phyloP scores from a whole-genome alignment of 768 basidiomycete genomes.

The Termitomyces sp. region DNA sequence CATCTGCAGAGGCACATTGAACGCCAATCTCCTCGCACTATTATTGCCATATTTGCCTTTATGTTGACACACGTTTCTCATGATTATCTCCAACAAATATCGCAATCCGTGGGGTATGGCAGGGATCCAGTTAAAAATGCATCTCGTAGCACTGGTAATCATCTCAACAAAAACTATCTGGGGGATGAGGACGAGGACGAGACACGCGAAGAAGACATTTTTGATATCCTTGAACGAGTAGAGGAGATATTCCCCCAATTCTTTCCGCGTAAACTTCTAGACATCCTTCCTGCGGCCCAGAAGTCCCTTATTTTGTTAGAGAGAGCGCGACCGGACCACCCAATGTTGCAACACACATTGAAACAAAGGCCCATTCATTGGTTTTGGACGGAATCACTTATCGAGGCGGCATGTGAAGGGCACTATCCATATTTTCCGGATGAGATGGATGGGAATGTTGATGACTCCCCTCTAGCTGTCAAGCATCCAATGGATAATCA shows the following conservation, averaged over 20 bases:
- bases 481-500: slow-evolving; percentile 19
- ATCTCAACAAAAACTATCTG: slow-evolving; percentile 25
- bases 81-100: slow-evolving; percentile 55
- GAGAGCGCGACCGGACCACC: slow-evolving; percentile 60
- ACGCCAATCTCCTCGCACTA: slow-evolving; percentile 37
- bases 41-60: slow-evolving; percentile 57
- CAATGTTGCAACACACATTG: slow-evolving; percentile 33
- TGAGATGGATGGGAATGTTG: not conserved
- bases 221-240: slow-evolving; percentile 28
- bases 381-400: slow-evolving; percentile 58
- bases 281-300: slow-evolving; percentile 56
- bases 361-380: slow-evolving; percentile 35
- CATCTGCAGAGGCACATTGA: slow-evolving; percentile 50
- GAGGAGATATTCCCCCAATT: slow-evolving; percentile 56
- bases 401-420: slow-evolving; percentile 42
- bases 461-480: not conserved
- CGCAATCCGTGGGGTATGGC: slow-evolving; percentile 53
- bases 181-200: slow-evolving; percentile 33
- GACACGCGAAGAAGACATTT: slow-evolving; percentile 32
- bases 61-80: slow-evolving; percentile 60
- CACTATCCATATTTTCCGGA: slow-evolving; percentile 7
- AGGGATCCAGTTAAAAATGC: slow-evolving; percentile 22
- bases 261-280: slow-evolving; percentile 44
- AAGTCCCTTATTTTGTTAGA: slow-evolving; percentile 63
- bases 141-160: slow-evolving; percentile 18